Evolutionary conservation across 176 grass and related monocot species (phyloP).

Genomic region (Tuctoria greenei): DNA sequence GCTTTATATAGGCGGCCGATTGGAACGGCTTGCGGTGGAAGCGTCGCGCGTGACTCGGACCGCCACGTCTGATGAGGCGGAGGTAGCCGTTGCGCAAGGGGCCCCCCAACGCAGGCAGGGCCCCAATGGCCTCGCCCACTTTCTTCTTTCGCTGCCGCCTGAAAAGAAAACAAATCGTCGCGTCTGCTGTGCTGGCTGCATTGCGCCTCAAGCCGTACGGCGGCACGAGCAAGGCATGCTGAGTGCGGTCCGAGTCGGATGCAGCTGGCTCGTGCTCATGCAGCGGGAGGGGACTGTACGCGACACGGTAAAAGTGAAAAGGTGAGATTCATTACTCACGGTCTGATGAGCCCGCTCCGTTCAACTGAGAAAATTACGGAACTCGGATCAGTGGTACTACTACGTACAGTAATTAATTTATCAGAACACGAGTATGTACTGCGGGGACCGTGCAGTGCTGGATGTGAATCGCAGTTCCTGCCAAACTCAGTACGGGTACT

Average conservation of each 20-base stretch:
- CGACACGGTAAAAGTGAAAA: conserved; percentile 39
- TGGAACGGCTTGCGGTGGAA: neutral
- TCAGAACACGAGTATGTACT: neutral
- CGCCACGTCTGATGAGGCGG: conserved; percentile 32
- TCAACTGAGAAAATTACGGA: too few relatives aligned
- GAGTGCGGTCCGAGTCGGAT: neutral
- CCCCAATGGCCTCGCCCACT: neutral
- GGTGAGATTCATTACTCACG: neutral
- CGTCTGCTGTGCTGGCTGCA: neutral
- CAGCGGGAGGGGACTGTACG: neutral
- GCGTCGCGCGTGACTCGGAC: conserved; percentile 30
- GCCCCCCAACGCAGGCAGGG: neutral
- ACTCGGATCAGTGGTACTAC: too few relatives aligned
- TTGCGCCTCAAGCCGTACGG: neutral
- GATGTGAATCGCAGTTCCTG: neutral
- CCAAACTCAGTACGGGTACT: neutral
- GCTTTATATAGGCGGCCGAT: conserved; percentile 9
- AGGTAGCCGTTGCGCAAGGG: conserved; percentile 35
- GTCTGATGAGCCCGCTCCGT: too few relatives aligned
- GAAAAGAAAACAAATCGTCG: neutral
- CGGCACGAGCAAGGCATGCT: neutral
- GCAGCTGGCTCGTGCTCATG: conserved; percentile 27
- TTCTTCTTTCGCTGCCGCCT: neutral
- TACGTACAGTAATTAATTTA: neutral
- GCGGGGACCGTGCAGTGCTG: neutral